phyloP scores from a whole-genome alignment of 371 early-diverging fungal species.

The Mortierella sp. region DNA sequence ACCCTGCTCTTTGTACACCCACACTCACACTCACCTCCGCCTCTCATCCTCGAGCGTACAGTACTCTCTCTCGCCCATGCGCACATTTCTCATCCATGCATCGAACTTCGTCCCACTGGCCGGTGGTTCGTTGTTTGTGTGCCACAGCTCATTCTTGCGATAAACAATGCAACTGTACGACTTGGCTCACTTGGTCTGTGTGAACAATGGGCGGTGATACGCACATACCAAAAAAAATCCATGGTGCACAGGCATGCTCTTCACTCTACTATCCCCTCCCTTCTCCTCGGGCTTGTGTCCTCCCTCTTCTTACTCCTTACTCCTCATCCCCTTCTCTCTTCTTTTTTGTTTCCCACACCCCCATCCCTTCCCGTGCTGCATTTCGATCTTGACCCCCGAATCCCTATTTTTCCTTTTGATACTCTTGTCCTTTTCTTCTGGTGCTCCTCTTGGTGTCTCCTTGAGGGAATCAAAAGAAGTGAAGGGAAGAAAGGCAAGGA shows the following conservation, averaged over 20 bases:
- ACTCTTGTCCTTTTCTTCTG: background rate
- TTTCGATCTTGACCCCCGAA: constrained; percentile 4
- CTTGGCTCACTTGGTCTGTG: too few relatives aligned
- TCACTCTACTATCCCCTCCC: background rate
- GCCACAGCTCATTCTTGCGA: background rate
- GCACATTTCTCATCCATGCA: background rate
- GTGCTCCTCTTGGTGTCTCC: background rate
- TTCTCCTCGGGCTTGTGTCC: too few relatives aligned
- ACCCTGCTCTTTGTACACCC: background rate
- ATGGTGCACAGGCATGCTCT: background rate
- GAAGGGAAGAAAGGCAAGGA: background rate
- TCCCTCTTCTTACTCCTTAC: background rate
- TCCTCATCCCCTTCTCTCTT: background rate
- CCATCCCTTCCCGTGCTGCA: background rate
- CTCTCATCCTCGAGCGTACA: too few relatives aligned
- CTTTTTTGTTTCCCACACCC: background rate
- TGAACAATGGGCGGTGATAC: too few relatives aligned
- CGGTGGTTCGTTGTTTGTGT: background rate
- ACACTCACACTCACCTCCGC: background rate
- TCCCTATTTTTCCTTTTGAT: background rate
- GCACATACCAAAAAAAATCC: too few relatives aligned
- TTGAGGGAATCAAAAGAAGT: background rate
- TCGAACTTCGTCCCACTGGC: background rate
- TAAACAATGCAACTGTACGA: background rate
- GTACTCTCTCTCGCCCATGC: background rate